These are phyloP conservation scores for Amanita inopinata DNA, from an alignment of 768 basidiomycete genomes.

Conservation along the genomic window DNA sequence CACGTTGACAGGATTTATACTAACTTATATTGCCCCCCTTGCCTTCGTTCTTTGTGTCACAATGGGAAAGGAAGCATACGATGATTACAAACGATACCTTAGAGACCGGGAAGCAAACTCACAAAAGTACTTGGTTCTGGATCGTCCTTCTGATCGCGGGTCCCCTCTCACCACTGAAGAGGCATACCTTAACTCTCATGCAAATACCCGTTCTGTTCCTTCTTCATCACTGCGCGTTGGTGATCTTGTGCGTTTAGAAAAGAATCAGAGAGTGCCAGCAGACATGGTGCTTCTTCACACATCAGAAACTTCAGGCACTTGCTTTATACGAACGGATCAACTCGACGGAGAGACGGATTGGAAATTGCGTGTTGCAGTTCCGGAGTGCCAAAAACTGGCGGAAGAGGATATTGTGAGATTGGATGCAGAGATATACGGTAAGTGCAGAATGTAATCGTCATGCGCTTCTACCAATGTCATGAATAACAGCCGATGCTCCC, in stretches of 20 bases:
- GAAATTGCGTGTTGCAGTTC: slow-evolving; percentile 89
- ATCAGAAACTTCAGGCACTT: slow-evolving; percentile 82
- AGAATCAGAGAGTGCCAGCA: slow-evolving; percentile 95
- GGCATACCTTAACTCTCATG: slow-evolving; percentile 36
- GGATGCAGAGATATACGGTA: slow-evolving; percentile 88
- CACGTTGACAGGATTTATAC: slow-evolving; percentile 67
- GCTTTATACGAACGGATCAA: slow-evolving; percentile 97
- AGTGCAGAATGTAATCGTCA: slow-evolving; percentile 14
- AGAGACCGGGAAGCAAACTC: slow-evolving; percentile 95
- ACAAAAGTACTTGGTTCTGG: slow-evolving; percentile 79
- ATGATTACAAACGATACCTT: slow-evolving; percentile 91
- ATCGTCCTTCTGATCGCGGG: slow-evolving; percentile 31
- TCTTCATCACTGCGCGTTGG: slow-evolving; percentile 86
- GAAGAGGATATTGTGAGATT: slow-evolving; percentile 47
- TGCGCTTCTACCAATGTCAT: slow-evolving; percentile 8
- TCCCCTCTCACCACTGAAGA: slow-evolving; percentile 27
- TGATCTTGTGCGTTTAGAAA: slow-evolving; percentile 84
- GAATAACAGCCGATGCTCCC: slow-evolving; percentile 72
- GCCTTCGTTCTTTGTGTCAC: slow-evolving; percentile 93
- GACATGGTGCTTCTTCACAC: slow-evolving; percentile 88
- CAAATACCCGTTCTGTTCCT: slow-evolving; percentile 67
- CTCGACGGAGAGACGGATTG: slow-evolving; percentile 99
- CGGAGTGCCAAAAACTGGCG: slow-evolving; percentile 66
- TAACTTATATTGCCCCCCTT: slow-evolving; percentile 92
- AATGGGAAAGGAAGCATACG: slow-evolving; percentile 98